Evolutionary conservation across 1,139 yeast species (phyloP).

Genomic region (Protomyces inouyei): DNA sequence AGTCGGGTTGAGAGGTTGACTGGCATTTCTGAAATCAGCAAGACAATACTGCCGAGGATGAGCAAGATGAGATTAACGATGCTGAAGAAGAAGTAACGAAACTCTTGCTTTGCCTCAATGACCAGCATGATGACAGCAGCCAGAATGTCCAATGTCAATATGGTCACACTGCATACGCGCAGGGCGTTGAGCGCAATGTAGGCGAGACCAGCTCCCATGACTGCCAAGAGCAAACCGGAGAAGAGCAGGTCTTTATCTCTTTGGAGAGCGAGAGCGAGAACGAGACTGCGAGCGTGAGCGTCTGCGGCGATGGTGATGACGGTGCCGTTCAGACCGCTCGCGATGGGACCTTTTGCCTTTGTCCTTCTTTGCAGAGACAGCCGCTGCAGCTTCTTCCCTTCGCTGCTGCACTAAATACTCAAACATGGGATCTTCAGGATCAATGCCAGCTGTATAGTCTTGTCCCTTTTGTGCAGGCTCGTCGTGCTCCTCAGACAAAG

Average conservation of each 20-base stretch:
- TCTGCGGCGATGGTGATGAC: no score
- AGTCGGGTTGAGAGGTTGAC: neutral
- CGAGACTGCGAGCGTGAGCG: no score
- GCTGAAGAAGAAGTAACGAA: slow-evolving; percentile 9
- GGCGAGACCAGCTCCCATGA: slow-evolving; percentile 6
- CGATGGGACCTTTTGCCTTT: no score
- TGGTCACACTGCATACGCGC: slow-evolving; percentile 1
- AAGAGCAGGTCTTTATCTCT: neutral
- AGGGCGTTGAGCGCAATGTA: slow-evolving; percentile 20
- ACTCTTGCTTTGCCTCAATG: neutral
- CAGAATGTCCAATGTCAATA: slow-evolving; percentile 3
- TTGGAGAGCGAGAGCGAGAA: no score
- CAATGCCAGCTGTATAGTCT: slow-evolving; percentile 27
- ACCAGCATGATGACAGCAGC: slow-evolving; percentile 8
- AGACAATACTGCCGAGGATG: neutral
- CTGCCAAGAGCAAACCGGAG: neutral
- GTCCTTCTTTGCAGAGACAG: no score
- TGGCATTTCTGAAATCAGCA: slow-evolving; percentile 8
- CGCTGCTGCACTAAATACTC: slow-evolving; percentile 29
- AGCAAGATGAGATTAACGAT: neutral
- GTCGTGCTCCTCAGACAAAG: slow-evolving; percentile 18
- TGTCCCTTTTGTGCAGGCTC: neutral
- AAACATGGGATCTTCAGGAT: slow-evolving; percentile 34
- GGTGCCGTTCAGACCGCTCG: no score
- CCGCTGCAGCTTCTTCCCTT: slow-evolving; percentile 3